Base-by-base conservation (phyloP, 257 asterid genomes). In the Penstemon barbatus region DNA sequence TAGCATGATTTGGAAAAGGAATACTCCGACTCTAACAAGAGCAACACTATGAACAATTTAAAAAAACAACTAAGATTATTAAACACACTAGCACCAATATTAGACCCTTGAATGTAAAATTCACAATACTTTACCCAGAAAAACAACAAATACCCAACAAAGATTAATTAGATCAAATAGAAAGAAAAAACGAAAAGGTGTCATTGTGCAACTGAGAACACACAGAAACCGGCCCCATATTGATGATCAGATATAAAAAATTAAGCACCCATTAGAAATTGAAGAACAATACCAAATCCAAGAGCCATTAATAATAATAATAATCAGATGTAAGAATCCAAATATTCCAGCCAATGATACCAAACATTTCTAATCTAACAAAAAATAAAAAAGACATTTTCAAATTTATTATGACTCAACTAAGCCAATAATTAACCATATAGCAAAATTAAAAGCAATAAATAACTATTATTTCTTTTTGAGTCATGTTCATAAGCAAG, bases 401-500 rank as follows among this genome's bases (percentile, higher is more conserved):
- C 33, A 25, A 25, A 25, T 25, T 25, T 25, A 25, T 25, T 25
- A 25, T 25, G 33, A 25, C 33, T 25, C 33, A 25, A 3, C 15
- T 54, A 2, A 54, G 9, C 19, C 39, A 15, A 15, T 6, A 8
- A 54, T 13, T 54, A 54, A 7, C 36, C 37, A 63, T 58, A 71
- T 71, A 58, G 65, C 33, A 51, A 66, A 80, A 75, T 54, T 76
- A 25, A 60, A 70, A 68, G 19, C 44, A 12, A 66, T 59, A 69
- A 69, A 66, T 25, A 25, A 25, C 33, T 25, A 25, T 25, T 25
- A 25, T 58, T 48, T 69, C 66, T 43, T 58, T 33, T 44, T 40
- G 76, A 64, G 81, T 75, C 81, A 58, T 9, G 69, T 84, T 89
- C 88, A 81, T 78, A 82, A 78, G 80, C 65, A 73, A 82, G 77